Base-by-base conservation (phyloP, 2,329 filamentous ascomycete species). In the Bipolaris zeicola region DNA sequence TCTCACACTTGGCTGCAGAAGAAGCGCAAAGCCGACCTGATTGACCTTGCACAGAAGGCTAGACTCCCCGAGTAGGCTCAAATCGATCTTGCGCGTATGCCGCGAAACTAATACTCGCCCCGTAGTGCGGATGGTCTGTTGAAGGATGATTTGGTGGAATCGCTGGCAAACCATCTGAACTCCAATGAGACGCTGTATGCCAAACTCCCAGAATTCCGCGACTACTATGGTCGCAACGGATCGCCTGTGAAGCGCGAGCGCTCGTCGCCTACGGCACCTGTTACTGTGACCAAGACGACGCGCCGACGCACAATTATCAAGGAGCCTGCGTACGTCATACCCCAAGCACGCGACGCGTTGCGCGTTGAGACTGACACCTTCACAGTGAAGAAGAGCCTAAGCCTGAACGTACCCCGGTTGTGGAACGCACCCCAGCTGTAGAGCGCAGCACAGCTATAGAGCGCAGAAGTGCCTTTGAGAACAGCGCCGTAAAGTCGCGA, bases 21-120 rank as follows among this genome's bases (percentile, higher is more conserved):
- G 76, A 90, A 95, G 83, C 89, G 90, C 81, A 96, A 96, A 83
- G 83, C 82, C 67, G 91, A 94, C 63, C 85, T 96, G 54, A 77
- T 86, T 67, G 88, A 90, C 61, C 82, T 96, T 60, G 91, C 91
- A 57, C 85, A 90, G 64, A 79, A 82, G 44, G 83, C 90, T 60
- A 89, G 89, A 56, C 80, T 94, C 52, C 83, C 85, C 72, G 85
- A 90, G 92, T 96, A 86, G 41, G 55, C 47, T 47, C 42, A 60
- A 46, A 56, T 33, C 5, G 16, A 39, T 44, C 43, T 13, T 43
- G 52, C 39, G 47, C 26, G 39, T 48, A 22, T 13, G 38, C 24
- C 20, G 16, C 11, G 13, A 31, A 26, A 46, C 62, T 67, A 54
- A 69, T 43, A 6, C 59, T 55, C 47, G 56, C 41, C 59, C 59